Base-by-base conservation (phyloP, 495 filamentous ascomycete species). In the Penicillium coffeae region DNA sequence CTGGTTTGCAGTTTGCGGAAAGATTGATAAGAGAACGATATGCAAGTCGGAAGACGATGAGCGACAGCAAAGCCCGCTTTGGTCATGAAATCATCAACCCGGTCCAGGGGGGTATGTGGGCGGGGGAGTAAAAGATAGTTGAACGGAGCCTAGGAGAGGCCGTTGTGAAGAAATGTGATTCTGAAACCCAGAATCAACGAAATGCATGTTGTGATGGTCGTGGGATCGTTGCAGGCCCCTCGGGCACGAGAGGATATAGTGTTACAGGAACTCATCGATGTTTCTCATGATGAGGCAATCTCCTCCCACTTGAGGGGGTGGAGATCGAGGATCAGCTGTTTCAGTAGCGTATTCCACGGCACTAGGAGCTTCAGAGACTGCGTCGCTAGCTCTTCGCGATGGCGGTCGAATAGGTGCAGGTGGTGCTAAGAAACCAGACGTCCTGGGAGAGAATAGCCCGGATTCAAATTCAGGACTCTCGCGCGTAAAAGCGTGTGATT, bases 221-320 rank as follows among this genome's bases (percentile, higher is more conserved):
- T 68, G 54, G 52, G 60, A 61, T 72, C 69, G 48, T 72, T 57
- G 62, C 61, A 52, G 19, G 48, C 43, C 45, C 15, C 19, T 15
- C 52, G 39, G 43, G 37, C 33, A 45, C 16, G 19, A 44, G 20
- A 41, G 36, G 40, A n/a, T 18, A 37, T 41, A 58, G 48, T 51
- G 64, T 71, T 65, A 75, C 42, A 75, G 56, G 60, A 79, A 70
- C 58, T 78, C 76, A 55, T 75, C 74, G 56, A 79, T 79, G 52
- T 64, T 78, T 62, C 76, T 72, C 65, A 76, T 73, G 45, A 78
- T 77, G 42, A 75, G 55, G 15, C 69, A 64, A 51, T 77, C 76
- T 8, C 66, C 66, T 35, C 68, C 70, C 21, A 63, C 62, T 12
- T 69, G 69, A 35, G 76, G 76, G 10, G 71, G 70, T 35, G 76